These are phyloP conservation scores for Enterocytospora artemiae DNA, from an alignment of 371 early-diverging fungal genomes.

Conservation along the genomic window DNA sequence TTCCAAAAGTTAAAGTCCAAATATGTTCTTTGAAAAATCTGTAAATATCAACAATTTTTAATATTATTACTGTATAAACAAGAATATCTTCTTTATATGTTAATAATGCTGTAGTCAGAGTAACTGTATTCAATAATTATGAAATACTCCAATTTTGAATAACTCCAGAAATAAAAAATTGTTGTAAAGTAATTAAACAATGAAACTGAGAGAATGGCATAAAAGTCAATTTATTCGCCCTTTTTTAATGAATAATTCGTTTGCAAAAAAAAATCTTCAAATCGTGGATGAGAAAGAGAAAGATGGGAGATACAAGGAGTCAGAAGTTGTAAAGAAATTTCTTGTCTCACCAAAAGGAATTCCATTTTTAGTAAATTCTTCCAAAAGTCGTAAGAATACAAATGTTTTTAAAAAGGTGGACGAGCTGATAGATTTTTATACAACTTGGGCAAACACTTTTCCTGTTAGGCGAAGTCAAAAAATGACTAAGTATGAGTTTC, in stretches of 20 bases:
- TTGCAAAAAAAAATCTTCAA: not conserved
- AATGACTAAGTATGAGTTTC: slow-evolving; percentile 41
- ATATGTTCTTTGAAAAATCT: no score
- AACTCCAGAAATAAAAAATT: no score
- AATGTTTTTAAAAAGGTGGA: slow-evolving; percentile 17
- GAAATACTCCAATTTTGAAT: no score
- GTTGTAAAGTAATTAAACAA: no score
- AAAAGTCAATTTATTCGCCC: no score
- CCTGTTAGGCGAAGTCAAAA: slow-evolving; percentile 25
- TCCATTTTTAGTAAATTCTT: slow-evolving; percentile 19
- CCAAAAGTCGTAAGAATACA: not conserved
- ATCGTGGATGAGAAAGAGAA: not conserved
- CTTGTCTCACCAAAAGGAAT: slow-evolving; percentile 33
- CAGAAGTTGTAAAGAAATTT: slow-evolving; percentile 28
- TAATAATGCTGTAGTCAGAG: no score
- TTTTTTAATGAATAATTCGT: not conserved
- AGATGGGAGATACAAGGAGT: slow-evolving; percentile 36
- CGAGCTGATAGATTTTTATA: slow-evolving; percentile 40
- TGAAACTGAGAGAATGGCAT: no score
- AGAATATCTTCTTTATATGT: no score
- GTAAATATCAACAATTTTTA: no score
- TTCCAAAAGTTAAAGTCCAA: no score
- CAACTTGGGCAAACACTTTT: slow-evolving; percentile 37
- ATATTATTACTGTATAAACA: no score
- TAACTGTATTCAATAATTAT: no score